Base-by-base conservation (phyloP, 257 asterid genomes). In the Verbena officinalis region DNA sequence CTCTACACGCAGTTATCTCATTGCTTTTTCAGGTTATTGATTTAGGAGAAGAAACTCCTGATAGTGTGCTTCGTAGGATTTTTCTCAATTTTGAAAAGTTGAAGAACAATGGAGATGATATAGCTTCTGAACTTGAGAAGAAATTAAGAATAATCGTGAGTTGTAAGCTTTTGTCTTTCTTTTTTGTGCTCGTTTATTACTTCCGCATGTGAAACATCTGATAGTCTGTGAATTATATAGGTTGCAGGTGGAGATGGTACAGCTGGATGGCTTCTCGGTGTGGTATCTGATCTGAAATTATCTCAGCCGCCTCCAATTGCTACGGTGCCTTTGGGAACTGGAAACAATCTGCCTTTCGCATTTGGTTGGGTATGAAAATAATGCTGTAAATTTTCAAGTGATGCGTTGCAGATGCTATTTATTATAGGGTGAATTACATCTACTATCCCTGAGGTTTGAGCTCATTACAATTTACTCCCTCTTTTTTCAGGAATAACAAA, bases 231-330 rank as follows among this genome's bases (percentile, higher is more conserved):
- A 36, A n/a, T n/a, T 56, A 38, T 45, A 21, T 75, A 94, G 97
- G 99, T 90, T 64, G 97, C 99, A 11, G 97, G 99, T 68, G 99
- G 97, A 55, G 97, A 94, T 80, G 99, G 99, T 46, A 94, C 97
- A 0, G 99, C 99, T 65, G 97, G 95, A 52, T 94, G 97, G 99
- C 95, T 94, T 76, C 96, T 90, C 7, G 99, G 97, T 55, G 97
- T 94, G 64, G 93, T 94, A 72, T 86, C 92, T 60, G 99, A 94
- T 81, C 88, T 94, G n/a, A 90, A 79, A 75, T 73, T 94, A 62
- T 73, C 97, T 57, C 89, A 68, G 62, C 89, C 96, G 14, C 99
- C 99, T 17, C 96, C 99, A n/a, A 79, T 94, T 57, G 96, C 97
- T 45, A 90, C 97, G 14, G 75, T 94, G 78, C 97, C 99, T 21